Conservation (phyloP, 2,329 filamentous ascomycete species). For the Aspergillus sclerotialis region DNA sequence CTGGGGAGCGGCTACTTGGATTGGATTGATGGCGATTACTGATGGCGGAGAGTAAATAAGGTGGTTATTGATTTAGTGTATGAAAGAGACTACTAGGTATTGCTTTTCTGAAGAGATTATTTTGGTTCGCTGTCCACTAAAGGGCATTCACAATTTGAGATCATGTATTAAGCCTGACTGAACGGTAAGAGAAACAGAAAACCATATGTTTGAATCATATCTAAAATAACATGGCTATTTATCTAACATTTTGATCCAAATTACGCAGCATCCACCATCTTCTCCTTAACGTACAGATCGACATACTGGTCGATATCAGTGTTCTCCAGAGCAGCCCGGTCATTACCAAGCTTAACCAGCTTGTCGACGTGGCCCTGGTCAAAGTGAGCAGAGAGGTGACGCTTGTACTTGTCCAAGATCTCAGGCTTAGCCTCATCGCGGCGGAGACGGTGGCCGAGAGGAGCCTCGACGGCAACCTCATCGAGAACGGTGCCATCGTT, state of each 20-base stretch:
- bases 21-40: slow-evolving; percentile 13
- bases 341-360: slow-evolving; percentile 71
- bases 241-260: background rate
- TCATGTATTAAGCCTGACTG: no score
- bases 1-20: slow-evolving; percentile 12
- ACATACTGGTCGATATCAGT: slow-evolving; percentile 90
- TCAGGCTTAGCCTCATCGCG: slow-evolving; percentile 97
- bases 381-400: slow-evolving; percentile 81
- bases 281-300: slow-evolving; percentile 66
- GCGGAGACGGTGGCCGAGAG: slow-evolving; percentile 82
- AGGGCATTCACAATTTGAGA: no score
- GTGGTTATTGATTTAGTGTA: background rate
- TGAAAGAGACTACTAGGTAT: no score
- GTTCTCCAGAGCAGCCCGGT: slow-evolving; percentile 66
- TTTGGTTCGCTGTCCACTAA: no score
- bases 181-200: no score
- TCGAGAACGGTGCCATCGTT: slow-evolving; percentile 89
- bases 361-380: slow-evolving; percentile 68
- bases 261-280: slow-evolving; percentile 27
- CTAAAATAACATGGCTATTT: no score
- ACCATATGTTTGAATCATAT: no score
- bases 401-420: slow-evolving; percentile 91
- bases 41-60: background rate
- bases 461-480: slow-evolving; percentile 88
- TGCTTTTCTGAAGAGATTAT: no score